These are phyloP conservation scores for Eimeria praecox DNA, from an alignment of 169 alveolate species.

Conservation along the genomic window DNA sequence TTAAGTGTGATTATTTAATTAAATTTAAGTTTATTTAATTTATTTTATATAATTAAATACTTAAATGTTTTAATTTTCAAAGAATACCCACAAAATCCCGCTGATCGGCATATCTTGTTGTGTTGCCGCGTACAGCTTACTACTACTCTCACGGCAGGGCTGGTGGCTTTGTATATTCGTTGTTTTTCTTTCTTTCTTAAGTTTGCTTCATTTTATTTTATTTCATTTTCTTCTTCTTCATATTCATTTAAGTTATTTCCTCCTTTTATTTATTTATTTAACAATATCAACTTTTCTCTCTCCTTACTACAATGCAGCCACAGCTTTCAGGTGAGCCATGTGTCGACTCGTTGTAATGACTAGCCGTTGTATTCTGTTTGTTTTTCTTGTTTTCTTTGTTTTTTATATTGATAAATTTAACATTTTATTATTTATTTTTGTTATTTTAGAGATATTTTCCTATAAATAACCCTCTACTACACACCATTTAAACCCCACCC, in stretches of 20 bases:
- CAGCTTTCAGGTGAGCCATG: constrained; percentile 1
- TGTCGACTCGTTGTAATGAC: background rate
- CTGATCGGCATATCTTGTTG: too few species aligned
- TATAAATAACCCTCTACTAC: too few species aligned
- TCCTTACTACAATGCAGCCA: constrained; percentile 5
- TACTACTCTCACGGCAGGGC: too few species aligned
- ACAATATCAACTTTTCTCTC: background rate
- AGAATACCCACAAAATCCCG: too few species aligned
- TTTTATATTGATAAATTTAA: too few species aligned
- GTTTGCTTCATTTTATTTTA: background rate
- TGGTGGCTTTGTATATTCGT: background rate
- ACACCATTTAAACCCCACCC: too few species aligned
- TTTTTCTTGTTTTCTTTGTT: background rate
- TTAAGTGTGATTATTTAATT: too few species aligned
- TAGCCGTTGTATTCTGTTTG: background rate
- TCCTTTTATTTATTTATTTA: background rate
- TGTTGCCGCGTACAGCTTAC: too few species aligned
- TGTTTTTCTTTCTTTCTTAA: background rate
- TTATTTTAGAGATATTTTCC: too few species aligned
- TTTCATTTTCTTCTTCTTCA: background rate
- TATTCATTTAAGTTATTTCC: background rate
- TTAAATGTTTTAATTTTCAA: background rate
- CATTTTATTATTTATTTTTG: too few species aligned
- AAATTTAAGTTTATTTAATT: background rate
- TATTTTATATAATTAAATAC: background rate